Evolutionary conservation across 2,329 filamentous ascomycete genomes (phyloP), one percentile per base, ranked within the genome.

Genomic region (Exophiala xenobiotica): DNA sequence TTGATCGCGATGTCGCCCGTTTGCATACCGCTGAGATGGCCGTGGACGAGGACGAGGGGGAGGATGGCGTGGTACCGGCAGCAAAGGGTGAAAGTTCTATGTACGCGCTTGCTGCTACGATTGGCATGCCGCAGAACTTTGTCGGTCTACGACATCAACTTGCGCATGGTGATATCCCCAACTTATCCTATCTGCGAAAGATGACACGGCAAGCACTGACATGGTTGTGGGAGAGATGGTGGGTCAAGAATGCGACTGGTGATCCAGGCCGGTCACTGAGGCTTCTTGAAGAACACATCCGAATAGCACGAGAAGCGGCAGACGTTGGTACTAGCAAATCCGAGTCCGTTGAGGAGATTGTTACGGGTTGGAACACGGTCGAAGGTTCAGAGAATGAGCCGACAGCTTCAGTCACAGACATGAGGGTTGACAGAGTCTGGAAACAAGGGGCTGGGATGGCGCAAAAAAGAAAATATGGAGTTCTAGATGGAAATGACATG

Each of bases 131-230:
- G 1, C 79, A 81, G 1, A 81, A 82, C 1, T 90, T 92, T 67
- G 88, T 93, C 49, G 88, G 91, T 74, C 76, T 90, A 49, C 79
- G 89, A 46, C 89, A 95, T 67, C 86, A 90, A 69, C 86, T 86
- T 45, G 90, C 88, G 35, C 89, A 95, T 65, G 87, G 91, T 70
- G 84, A 87, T 65, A 73, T 93, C 49, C 89, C 89, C 0, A 81
- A 82, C 2, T 74, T 91, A 40, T 74, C 78, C 12, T 80, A 86
- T 62, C 74, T 95, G 56, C 79, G 86, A 46, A 74, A 74, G 19
- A 85, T 84, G 3, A 81, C 84, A 1, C 69, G 74, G 49, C 80
- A 83, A 62, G 86, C 84, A 1, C 72, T 93, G 57, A 72, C 72
- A 22, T 95, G 88, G 88, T 83, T 93, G 42, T 92, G 87, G 86